Evolutionary conservation across 305 asterid species (phyloP), one percentile per base, ranked within the genome.

Genomic region (Caryopteris hybrid): DNA sequence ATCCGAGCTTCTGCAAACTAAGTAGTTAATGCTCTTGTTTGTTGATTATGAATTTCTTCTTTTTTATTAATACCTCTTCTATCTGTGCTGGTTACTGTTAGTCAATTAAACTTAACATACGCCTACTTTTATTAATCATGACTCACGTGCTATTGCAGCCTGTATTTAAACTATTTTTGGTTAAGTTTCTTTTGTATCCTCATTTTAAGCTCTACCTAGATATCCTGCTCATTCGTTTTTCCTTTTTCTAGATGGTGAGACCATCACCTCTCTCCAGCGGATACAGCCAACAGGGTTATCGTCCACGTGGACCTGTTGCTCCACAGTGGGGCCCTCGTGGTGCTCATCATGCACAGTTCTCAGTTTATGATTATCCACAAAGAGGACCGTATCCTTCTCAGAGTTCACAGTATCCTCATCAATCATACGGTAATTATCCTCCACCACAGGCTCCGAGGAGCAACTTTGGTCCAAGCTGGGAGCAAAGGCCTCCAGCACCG

Each of bases 271-370:
- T 82, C 60, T 84, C 98, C 69, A 71, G 91, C 45, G 94, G 95
- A 59, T 80, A 87, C 78, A 78, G 76, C 82, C 97, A 89, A 86
- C 96, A 84, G 66, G 74, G 84, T 38, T 89, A 79, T 74, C 97
- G 93, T 25, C 95, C 97, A 31, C 96, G 89, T 67, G 97, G 96
- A 66, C 85, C 90, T 61, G 80, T 50, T 76, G 78, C 88, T 74
- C 82, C 93, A 38, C 97, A 85, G 63, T 94, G 99, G 99, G 94
- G 98, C 51, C 81, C 86, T 64, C 90, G 92, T 14, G 91, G 89
- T 59, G 81, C 89, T 48, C 95, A 83, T 68, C 85, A 85, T 61
- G 81, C 80, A 2, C 99, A 70, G 39, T 85, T 59, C 68, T 76
- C 90, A 55, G 89, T 90, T 63, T 91, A 86, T 36, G 96, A 91